phyloP scores from a whole-genome alignment of 371 early-diverging fungal genomes.

The Rhizopus arrhizus region DNA sequence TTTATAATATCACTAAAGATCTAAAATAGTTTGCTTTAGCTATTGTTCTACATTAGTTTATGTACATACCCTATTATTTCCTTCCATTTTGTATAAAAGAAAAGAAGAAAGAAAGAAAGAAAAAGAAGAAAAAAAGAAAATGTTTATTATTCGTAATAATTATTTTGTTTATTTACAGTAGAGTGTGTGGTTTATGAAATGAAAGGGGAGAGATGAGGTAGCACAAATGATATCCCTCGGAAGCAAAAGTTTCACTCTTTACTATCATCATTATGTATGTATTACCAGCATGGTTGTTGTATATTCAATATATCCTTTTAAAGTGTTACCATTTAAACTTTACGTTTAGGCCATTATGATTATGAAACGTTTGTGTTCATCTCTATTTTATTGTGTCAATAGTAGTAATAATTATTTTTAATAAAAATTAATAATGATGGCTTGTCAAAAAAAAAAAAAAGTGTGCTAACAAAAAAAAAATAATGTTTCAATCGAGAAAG shows the following conservation, averaged over 20 bases:
- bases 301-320: not conserved
- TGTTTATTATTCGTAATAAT: no score
- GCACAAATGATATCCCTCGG: not conserved
- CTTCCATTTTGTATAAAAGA: constrained; percentile 1
- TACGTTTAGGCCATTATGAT: not conserved
- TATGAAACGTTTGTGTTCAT: constrained; percentile 2
- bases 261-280: constrained; percentile 3
- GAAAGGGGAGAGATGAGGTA: constrained; percentile 4
- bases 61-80: not conserved
- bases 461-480: not conserved
- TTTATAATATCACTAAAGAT: constrained; percentile 11
- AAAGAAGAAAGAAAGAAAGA: not conserved
- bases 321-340: not conserved
- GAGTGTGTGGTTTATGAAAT: not conserved
- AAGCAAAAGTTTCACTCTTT: constrained; percentile 3
- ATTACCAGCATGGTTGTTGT: not conserved
- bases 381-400: no score
- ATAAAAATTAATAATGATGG: not conserved
- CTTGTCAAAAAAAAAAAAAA: not conserved
- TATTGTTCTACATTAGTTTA: not conserved
- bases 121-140: not conserved
- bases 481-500: no score
- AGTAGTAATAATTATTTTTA: no score
- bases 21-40: not conserved
- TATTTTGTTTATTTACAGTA: no score